These are phyloP conservation scores for Nakazawaea ishiwadae DNA, from an alignment of 805 yeast genomes.

Conservation along the genomic window DNA sequence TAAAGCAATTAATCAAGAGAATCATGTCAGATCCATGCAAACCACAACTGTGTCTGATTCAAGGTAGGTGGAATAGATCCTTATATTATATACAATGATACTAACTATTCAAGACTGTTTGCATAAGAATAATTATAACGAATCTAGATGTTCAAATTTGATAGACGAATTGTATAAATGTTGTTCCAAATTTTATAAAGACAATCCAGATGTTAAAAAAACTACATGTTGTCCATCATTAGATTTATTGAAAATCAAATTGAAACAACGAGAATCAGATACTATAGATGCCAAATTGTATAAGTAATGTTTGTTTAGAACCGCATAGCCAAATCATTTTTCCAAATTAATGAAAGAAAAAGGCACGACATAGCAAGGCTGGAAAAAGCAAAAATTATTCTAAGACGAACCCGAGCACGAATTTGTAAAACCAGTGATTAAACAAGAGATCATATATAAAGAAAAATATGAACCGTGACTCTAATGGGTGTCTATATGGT, in stretches of 20 bases:
- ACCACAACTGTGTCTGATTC: conserved; percentile 78
- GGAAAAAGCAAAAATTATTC: conserved; percentile 45
- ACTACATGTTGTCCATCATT: conserved; percentile 81
- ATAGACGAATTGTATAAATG: conserved; percentile 74
- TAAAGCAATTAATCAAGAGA: not conserved
- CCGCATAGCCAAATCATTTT: conserved; percentile 63
- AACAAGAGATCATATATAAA: conserved; percentile 43
- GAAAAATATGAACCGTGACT: conserved; percentile 54
- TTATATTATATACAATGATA: not conserved
- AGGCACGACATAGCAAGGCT: conserved; percentile 53
- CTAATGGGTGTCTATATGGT: conserved; percentile 77
- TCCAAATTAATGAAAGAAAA: conserved; percentile 24
- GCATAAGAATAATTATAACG: conserved; percentile 57
- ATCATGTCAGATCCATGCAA: conserved; percentile 50
- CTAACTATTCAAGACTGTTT: conserved; percentile 49
- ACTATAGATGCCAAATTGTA: conserved; percentile 52
- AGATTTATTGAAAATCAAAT: conserved; percentile 52
- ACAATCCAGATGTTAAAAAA: conserved; percentile 52
- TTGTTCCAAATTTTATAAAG: conserved; percentile 61
- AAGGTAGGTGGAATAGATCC: conserved; percentile 36
- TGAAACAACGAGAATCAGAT: conserved; percentile 58
- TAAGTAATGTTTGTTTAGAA: conserved; percentile 58
- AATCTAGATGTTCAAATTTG: conserved; percentile 62
- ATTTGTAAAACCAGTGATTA: conserved; percentile 31
- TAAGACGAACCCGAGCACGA: conserved; percentile 94